Conservation (phyloP, 2,329 filamentous ascomycete species). For the Ophiostoma fasciatum region DNA sequence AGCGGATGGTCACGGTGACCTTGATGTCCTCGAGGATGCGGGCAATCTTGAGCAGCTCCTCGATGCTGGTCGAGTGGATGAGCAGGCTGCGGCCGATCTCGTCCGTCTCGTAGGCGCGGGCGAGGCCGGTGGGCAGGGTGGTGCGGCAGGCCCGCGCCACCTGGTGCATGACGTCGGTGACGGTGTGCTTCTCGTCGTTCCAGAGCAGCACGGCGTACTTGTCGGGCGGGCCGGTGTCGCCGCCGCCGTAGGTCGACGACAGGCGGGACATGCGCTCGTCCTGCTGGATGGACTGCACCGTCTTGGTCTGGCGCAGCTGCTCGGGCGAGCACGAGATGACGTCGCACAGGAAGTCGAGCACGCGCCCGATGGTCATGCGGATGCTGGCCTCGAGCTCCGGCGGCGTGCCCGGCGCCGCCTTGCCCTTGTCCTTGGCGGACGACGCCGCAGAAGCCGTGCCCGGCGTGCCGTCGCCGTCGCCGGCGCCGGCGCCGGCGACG, state of each 20-base stretch:
- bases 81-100: slow-evolving; percentile 76
- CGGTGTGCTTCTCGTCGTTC: slow-evolving; percentile 98
- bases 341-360: slow-evolving; percentile 91
- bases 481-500: too few species aligned
- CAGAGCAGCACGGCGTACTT: slow-evolving; percentile 81
- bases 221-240: slow-evolving; percentile 47
- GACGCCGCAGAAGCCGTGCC: not conserved
- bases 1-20: slow-evolving; percentile 87
- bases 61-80: slow-evolving; percentile 58
- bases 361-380: slow-evolving; percentile 69
- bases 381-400: slow-evolving; percentile 64
- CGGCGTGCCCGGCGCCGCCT: slow-evolving; percentile 46
- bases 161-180: slow-evolving; percentile 79
- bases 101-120: slow-evolving; percentile 77
- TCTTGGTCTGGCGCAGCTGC: slow-evolving; percentile 76
- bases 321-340: slow-evolving; percentile 96
- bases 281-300: slow-evolving; percentile 60
- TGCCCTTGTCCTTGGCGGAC: slow-evolving; percentile 42
- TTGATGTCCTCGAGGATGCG: slow-evolving; percentile 89
- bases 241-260: slow-evolving; percentile 57
- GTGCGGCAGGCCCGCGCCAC: slow-evolving; percentile 78
- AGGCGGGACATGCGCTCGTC: slow-evolving; percentile 74
- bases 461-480: slow-evolving; percentile 15
- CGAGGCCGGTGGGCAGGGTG: slow-evolving; percentile 49
- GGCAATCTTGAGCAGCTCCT: slow-evolving; percentile 60